Conservation (phyloP, 2,329 filamentous ascomycete genomes). For the Penicillium paneum region DNA sequence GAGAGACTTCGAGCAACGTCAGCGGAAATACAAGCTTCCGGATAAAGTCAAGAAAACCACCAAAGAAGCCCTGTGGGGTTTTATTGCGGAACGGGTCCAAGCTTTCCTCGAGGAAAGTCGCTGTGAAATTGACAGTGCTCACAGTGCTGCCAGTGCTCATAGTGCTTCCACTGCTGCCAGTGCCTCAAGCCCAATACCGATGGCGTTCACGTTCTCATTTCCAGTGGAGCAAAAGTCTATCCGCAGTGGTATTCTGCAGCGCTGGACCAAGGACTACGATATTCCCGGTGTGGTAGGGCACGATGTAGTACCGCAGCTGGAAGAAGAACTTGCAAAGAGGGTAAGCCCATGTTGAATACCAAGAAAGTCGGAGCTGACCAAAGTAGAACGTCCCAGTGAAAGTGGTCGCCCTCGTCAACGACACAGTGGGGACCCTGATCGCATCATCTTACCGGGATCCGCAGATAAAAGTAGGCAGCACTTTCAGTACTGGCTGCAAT, state of each 20-base stretch:
- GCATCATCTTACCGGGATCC: slow-evolving; percentile 87
- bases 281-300: slow-evolving; percentile 81
- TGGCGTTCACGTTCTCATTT: slow-evolving; percentile 89
- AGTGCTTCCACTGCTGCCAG: slow-evolving; percentile 37
- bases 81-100: slow-evolving; percentile 77
- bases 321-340: slow-evolving; percentile 64
- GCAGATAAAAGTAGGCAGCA: slow-evolving; percentile 84
- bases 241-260: slow-evolving; percentile 77
- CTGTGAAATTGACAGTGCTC: too few species aligned
- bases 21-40: slow-evolving; percentile 84
- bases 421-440: slow-evolving; percentile 89
- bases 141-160: slow-evolving; percentile 37
- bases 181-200: slow-evolving; percentile 52
- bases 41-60: slow-evolving; percentile 76
- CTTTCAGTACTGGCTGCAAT: slow-evolving; percentile 94
- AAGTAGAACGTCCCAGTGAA: slow-evolving; percentile 74
- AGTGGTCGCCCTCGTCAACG: slow-evolving; percentile 83
- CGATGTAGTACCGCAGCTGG: slow-evolving; percentile 79
- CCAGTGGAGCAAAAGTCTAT: slow-evolving; percentile 82
- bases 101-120: slow-evolving; percentile 77
- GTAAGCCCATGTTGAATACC: slow-evolving; percentile 37
- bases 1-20: slow-evolving; percentile 78
- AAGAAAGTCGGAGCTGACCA: background rate
- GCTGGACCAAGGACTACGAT: slow-evolving; percentile 91
- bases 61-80: slow-evolving; percentile 78